A percentile compares a stretch with the other conserved stretches of the same genome.
Evolutionary conservation across 306 rosid genomes (phyloP).

Genomic region (Luffa aegyptiaca): DNA sequence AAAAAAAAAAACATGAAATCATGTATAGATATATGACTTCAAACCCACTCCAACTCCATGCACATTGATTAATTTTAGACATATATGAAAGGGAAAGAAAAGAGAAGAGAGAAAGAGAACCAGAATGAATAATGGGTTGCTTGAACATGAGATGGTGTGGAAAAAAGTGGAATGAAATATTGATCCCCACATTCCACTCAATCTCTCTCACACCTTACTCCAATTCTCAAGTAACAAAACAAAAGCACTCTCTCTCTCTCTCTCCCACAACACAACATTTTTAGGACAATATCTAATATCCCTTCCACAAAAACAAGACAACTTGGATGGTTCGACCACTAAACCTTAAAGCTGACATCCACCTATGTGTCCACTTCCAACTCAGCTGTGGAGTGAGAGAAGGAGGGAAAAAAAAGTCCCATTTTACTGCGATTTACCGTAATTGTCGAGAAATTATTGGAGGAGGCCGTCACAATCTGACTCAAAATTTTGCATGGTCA

Average conservation of each 20-base stretch:
- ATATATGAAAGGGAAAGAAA: not conserved
- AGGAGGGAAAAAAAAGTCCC: not conserved
- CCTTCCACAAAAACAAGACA: not conserved
- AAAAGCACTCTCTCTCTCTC: not conserved
- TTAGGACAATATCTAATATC: not conserved
- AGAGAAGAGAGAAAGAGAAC: not conserved
- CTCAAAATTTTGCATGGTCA: no score
- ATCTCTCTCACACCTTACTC: not conserved
- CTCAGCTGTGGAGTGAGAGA: not conserved
- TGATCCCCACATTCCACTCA: not conserved
- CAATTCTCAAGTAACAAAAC: not conserved
- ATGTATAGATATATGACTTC: not conserved
- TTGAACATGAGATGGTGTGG: not conserved
- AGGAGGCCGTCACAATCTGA: no score
- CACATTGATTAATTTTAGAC: not conserved
- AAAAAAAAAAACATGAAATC: not conserved
- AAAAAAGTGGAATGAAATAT: not conserved
- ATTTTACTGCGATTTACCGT: not conserved
- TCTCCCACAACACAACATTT: not conserved
- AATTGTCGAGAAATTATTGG: no score
- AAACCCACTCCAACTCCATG: not conserved
- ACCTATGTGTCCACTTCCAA: not conserved
- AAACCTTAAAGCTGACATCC: slow-evolving; percentile 2
- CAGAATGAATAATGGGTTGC: not conserved
- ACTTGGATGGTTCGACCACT: not conserved